Evolutionary conservation across 495 filamentous ascomycete genomes (phyloP), one percentile per base, ranked within the genome.

Genomic region (Tuber microsphaerosporum): DNA sequence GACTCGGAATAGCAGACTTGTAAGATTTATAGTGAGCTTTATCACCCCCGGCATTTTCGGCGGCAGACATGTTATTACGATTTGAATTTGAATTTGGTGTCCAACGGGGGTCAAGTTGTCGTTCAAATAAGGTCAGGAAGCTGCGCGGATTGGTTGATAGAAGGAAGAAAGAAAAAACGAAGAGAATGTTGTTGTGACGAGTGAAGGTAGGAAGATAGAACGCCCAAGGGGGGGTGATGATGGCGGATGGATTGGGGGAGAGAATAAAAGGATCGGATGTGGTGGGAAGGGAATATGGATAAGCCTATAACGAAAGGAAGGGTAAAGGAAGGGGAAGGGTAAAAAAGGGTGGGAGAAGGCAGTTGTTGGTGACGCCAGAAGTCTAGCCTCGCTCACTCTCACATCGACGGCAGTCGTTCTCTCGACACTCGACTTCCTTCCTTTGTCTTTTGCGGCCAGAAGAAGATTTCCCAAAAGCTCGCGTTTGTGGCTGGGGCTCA

Each of bases 21-120:
- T 76, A 82, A 5, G 80, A 82, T 69, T 82, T 82, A 56, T 82
- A 81, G 69, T 82, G 81, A 77, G 77, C 77, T 75, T 73, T 79
- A 71, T 79, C 77, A 71, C 76, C 77, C 75, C 77, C 77, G 41
- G 72, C 77, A 77, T 76, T 79, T 73, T 76, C 75, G 46, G 73
- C 77, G 39, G 76, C 19, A 46, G 76, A 79, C 77, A 79, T 77
- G 69, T 22, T 73, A 39, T 65, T 65, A 65, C 3, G 56, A 34
- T 16, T 65, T 31, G 56, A 34, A 65, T 65, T 34, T 31, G 56
- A 19, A 65, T 65, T 19, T 61, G 16, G 56, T 17, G 26, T 31
- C 34, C 56, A 4, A 26, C 56, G 31, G 56, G 56, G 17, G 56
- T 65, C 56, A 65, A 65, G 56, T 34, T 65, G 26, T 17, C 56